These are phyloP conservation scores for Cicer judaicum DNA, from an alignment of 306 rosid genomes.

Conservation along the genomic window DNA sequence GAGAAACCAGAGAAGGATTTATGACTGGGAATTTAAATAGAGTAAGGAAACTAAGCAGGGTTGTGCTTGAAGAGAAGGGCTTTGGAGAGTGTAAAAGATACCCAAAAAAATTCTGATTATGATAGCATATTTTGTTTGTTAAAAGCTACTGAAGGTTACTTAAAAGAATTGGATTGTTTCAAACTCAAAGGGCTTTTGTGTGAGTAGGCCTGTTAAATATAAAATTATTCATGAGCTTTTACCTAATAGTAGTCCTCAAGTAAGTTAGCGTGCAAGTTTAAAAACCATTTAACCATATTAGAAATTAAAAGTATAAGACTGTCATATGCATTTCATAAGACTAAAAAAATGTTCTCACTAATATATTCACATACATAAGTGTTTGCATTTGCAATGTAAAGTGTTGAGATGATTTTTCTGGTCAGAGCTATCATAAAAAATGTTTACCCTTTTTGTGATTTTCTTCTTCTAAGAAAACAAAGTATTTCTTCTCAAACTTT, in stretches of 20 bases:
- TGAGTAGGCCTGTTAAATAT: not conserved
- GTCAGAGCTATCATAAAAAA: not conserved
- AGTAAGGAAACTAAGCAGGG: constrained; percentile 16
- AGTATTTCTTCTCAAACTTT: constrained; percentile 16
- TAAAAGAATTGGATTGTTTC: constrained; percentile 4
- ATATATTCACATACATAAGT: constrained; percentile 15
- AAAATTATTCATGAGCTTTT: not conserved
- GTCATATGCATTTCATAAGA: constrained; percentile 1
- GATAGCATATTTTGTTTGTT: constrained; percentile 17
- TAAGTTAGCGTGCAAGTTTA: constrained; percentile 20
- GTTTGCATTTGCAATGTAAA: not conserved
- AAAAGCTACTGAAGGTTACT: not conserved
- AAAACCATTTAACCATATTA: not conserved
- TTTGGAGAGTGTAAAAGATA: constrained; percentile 36
- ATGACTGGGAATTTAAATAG: constrained; percentile 26
- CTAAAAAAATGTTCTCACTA: constrained; percentile 6
- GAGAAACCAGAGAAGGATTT: constrained; percentile 24
- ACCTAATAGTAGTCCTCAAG: constrained; percentile 17
- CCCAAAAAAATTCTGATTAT: not conserved
- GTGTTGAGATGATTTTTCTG: constrained; percentile 10
- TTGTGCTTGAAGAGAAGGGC: constrained; percentile 27
- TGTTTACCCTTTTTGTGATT: constrained; percentile 6
- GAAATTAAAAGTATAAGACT: constrained; percentile 24
- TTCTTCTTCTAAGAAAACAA: not conserved
- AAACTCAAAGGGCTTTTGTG: not conserved